Evolutionary conservation across 164 flowering plant genomes (phyloP).

Genomic region (Piper betle): DNA sequence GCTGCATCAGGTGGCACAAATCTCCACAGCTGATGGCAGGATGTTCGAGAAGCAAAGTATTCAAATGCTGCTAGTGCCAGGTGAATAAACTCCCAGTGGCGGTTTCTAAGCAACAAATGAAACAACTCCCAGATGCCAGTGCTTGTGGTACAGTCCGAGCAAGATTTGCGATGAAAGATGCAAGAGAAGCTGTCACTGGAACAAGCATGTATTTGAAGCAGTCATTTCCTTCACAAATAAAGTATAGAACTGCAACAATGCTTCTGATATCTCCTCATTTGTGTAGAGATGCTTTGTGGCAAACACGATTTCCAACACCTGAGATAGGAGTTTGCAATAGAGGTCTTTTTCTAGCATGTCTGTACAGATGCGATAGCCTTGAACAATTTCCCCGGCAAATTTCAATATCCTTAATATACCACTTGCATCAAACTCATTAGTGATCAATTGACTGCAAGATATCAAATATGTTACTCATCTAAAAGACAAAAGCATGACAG

Average conservation of each 20-base stretch:
- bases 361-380: slow-evolving; percentile 22
- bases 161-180: slow-evolving; percentile 61
- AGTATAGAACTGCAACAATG: slow-evolving; percentile 53
- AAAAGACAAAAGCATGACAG: no score
- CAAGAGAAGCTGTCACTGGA: slow-evolving; percentile 54
- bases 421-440: slow-evolving; percentile 37
- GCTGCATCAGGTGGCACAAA: slow-evolving; percentile 82
- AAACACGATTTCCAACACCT: slow-evolving; percentile 50
- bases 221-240: slow-evolving; percentile 35
- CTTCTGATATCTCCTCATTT: slow-evolving; percentile 44
- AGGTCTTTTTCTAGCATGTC: slow-evolving; percentile 23
- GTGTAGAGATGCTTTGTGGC: slow-evolving; percentile 39
- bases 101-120: slow-evolving; percentile 60
- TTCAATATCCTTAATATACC: slow-evolving; percentile 25
- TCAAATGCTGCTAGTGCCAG: slow-evolving; percentile 67
- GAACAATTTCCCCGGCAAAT: slow-evolving; percentile 33
- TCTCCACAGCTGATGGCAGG: slow-evolving; percentile 77
- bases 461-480: no score
- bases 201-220: slow-evolving; percentile 23
- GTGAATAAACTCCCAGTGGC: slow-evolving; percentile 80
- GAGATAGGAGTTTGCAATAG: slow-evolving; percentile 43
- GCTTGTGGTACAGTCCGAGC: slow-evolving; percentile 32
- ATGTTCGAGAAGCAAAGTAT: slow-evolving; percentile 68
- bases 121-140: slow-evolving; percentile 65
- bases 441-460: slow-evolving; percentile 37